Percentiles rank a stretch among this genome's conserved stretches.
phyloP scores from a whole-genome alignment of 768 basidiomycete genomes.

The Rhizopogon vinicolor region DNA sequence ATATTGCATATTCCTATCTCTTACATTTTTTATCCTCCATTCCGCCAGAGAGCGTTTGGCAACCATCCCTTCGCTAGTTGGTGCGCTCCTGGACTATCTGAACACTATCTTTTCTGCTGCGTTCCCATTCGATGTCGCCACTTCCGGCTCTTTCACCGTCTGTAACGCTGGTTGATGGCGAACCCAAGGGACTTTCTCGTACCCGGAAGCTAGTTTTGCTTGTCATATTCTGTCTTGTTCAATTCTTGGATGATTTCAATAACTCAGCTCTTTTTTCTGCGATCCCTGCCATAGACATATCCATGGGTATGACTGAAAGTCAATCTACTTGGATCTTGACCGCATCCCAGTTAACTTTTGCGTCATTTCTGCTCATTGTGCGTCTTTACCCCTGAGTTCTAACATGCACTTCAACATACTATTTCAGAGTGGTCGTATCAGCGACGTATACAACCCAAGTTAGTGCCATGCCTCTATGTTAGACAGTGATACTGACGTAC shows the following conservation, averaged over 20 bases:
- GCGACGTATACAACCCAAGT: constrained; percentile 40
- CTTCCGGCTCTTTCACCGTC: background rate
- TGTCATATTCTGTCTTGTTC: constrained; percentile 33
- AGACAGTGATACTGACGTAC: background rate
- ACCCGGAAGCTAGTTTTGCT: constrained; percentile 20
- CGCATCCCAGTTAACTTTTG: constrained; percentile 39
- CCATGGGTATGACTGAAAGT: constrained; percentile 16
- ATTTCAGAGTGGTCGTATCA: no score
- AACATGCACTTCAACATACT: background rate
- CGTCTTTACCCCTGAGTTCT: constrained; percentile 7
- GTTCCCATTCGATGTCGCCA: constrained; percentile 8
- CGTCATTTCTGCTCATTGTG: constrained; percentile 36
- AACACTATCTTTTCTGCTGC: background rate
- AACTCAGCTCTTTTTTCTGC: constrained; percentile 37
- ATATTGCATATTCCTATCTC: no score
- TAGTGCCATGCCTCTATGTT: constrained; percentile 1
- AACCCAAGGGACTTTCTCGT: constrained; percentile 12
- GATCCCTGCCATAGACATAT: constrained; percentile 28
- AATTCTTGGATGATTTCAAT: constrained; percentile 41
- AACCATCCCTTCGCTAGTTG: background rate
- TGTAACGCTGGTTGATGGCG: constrained; percentile 2
- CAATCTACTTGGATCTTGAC: constrained; percentile 36
- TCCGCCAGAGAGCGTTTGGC: background rate
- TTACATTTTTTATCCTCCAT: no score
- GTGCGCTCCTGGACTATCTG: background rate